Percentiles rank a stretch among this genome's conserved stretches.
Conservation (phyloP, 1,284 basidiomycete genomes). For the Peniophora sp. region DNA sequence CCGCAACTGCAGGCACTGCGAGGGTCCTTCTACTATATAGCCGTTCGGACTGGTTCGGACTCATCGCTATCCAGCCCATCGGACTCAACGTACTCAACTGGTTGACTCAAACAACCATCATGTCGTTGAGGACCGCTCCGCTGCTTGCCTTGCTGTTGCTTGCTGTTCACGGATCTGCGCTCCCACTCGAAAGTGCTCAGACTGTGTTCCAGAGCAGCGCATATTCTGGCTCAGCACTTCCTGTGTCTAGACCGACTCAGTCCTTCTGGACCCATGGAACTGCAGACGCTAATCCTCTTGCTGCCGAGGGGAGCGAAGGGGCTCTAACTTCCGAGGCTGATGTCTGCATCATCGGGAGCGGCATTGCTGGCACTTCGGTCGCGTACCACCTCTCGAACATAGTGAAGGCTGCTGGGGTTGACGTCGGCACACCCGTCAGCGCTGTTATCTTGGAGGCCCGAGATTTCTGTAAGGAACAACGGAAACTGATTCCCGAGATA, state of each 20-base stretch:
- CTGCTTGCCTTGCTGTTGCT: too few relatives aligned
- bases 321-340: slow-evolving; percentile 50
- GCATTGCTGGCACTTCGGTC: slow-evolving; percentile 66
- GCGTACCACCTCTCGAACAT: slow-evolving; percentile 59
- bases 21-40: too few relatives aligned
- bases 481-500: slow-evolving; percentile 1
- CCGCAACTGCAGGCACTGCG: too few relatives aligned
- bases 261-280: slow-evolving; percentile 62
- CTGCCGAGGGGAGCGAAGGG: slow-evolving; percentile 54
- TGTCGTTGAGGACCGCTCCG: too few relatives aligned
- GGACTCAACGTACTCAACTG: too few relatives aligned
- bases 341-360: slow-evolving; percentile 70
- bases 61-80: too few relatives aligned
- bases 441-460: slow-evolving; percentile 66
- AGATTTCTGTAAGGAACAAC: slow-evolving; percentile 58
- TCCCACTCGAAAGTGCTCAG: too few relatives aligned
- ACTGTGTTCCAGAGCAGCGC: background rate
- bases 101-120: too few relatives aligned
- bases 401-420: slow-evolving; percentile 16
- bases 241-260: slow-evolving; percentile 51
- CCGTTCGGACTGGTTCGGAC: too few relatives aligned
- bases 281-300: slow-evolving; percentile 54
- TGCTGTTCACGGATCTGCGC: too few relatives aligned
- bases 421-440: slow-evolving; percentile 24
- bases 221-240: slow-evolving; percentile 30